phyloP scores from a whole-genome alignment of 2,329 filamentous ascomycete genomes.

The Bipolaris zeicola region DNA sequence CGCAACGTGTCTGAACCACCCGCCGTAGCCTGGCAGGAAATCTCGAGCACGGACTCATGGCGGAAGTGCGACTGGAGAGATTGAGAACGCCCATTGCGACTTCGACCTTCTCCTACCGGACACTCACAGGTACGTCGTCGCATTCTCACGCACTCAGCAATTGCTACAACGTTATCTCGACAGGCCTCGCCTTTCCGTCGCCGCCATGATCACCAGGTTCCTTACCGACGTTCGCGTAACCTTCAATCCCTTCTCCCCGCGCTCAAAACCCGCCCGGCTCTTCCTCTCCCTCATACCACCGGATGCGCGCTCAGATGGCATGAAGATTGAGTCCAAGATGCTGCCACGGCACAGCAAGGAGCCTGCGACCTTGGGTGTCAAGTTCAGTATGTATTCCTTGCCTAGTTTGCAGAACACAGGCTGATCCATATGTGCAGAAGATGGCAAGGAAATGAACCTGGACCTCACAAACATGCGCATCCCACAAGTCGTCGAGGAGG shows the following conservation, averaged over 20 bases:
- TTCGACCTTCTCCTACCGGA: neutral
- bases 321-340: slow-evolving; percentile 78
- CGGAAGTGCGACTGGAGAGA: slow-evolving; percentile 10
- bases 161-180: neutral
- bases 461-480: slow-evolving; percentile 82
- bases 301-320: slow-evolving; percentile 71
- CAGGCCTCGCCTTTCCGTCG: neutral
- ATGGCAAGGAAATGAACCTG: slow-evolving; percentile 87
- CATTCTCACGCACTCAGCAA: neutral
- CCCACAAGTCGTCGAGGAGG: slow-evolving; percentile 83
- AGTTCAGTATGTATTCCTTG: slow-evolving; percentile 72
- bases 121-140: neutral
- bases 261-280: slow-evolving; percentile 80
- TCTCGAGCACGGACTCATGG: slow-evolving; percentile 30
- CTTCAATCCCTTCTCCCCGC: slow-evolving; percentile 89
- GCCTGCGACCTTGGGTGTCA: slow-evolving; percentile 72
- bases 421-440: slow-evolving; percentile 64
- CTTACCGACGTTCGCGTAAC: slow-evolving; percentile 81
- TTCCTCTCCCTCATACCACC: slow-evolving; percentile 87
- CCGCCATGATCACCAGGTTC: slow-evolving; percentile 80
- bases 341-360: slow-evolving; percentile 73
- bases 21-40: slow-evolving; percentile 17
- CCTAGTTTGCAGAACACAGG: neutral
- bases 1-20: slow-evolving; percentile 23
- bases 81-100: slow-evolving; percentile 5